Base-by-base conservation (phyloP, 352 stramenopile genomes). In the Plasmopara halstedii region DNA sequence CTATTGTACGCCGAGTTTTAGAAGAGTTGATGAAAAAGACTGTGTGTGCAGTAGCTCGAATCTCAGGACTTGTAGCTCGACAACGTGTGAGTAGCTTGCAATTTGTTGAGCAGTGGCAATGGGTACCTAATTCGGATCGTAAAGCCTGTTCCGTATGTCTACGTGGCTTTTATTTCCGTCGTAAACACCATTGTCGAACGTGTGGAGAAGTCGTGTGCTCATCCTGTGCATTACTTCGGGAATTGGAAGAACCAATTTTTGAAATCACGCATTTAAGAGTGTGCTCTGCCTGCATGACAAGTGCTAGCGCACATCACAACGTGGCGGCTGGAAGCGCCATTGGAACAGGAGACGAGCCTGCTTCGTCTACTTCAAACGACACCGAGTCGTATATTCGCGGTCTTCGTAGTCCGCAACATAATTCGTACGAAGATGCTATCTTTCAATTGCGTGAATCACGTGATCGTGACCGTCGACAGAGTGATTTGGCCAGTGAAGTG, bases 41-140 rank as follows among this genome's bases (percentile, higher is more conserved):
- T 13, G 69, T 86, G 29, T 63, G 67, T 18, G 41, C 58, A 3
- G 53, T 86, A 21, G 49, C 61, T 5, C 59, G 67, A n/a, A 59
- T 84, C 20, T 48, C 64, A 6, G 62, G 56, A 15, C 52, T 87
- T 19, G 50, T 89, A 14, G 69, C 83, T n/a, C 58, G 78, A 6
- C 72, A 83, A 45, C 58, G 78, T 20, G 67, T 89, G 27, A 83
- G 78, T 42, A 65, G 67, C 15, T 69, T 87, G 53, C 58, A 67
- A 15, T 87, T 89, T 31, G 56, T 89, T 22, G 78, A 86, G 57
- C 72, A 85, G 46, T 89, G 72, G 73, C 73, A 85, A 35, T 89
- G 78, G 78, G 67, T 89, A 26, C 70, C 73, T 10, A 85, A 89
- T 33, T 53, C 67, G 4, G 74, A 87, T 42, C 63, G 78, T 10